Base-by-base conservation (phyloP, 495 filamentous ascomycete species). In the Xylaria acuta region DNA sequence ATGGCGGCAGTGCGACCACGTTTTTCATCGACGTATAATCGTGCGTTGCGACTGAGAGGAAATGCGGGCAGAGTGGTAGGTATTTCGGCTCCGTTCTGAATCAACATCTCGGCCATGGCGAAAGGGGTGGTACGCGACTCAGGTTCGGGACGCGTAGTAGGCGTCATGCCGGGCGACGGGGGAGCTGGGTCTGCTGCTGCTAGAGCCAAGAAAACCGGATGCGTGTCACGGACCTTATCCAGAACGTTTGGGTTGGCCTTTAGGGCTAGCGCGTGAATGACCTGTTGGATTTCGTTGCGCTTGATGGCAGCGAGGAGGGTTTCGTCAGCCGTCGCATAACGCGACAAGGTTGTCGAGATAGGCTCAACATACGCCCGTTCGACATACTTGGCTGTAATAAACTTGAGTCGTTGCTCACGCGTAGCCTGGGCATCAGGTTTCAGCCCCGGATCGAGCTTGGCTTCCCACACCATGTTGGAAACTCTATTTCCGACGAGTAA, bases 401-500 rank as follows among this genome's bases (percentile, higher is more conserved):
- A 99, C 73, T 87, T 92, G 16, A 98, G 86, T 22, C 96, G 88
- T 77, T 96, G 93, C 76, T 99, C 96, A 34, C 96, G 89, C 4
- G 91, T 94, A 12, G 97, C 92, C 59, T 89, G 87, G 3, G 92
- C 86, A 5, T 84, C 81, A 9, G 94, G 95, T 75, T 96, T 97
- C 41, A 85, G 79, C 30, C 83, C 79, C 27, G 87, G 87, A 72
- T 97, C 93, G 30, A 97, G 84, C 64, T 82, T 95, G 32, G 94
- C 92, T 82, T 99, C 96, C 92, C 94, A 99, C 20, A 99, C 86
- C 91, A 96, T 94, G 78, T 99, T 99, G 72, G 94, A 96, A 32
- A 97, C 89, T 34, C 94, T 89, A 78, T 99, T 99, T 64, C 97
- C 97, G 71, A 98, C 88, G 47, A 94, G 91, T 67, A 97, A 86